A percentile compares a stretch with the other conserved stretches of the same genome.
phyloP scores from a whole-genome alignment of 2,329 filamentous ascomycete species.

The Akanthomyces muscarius region DNA sequence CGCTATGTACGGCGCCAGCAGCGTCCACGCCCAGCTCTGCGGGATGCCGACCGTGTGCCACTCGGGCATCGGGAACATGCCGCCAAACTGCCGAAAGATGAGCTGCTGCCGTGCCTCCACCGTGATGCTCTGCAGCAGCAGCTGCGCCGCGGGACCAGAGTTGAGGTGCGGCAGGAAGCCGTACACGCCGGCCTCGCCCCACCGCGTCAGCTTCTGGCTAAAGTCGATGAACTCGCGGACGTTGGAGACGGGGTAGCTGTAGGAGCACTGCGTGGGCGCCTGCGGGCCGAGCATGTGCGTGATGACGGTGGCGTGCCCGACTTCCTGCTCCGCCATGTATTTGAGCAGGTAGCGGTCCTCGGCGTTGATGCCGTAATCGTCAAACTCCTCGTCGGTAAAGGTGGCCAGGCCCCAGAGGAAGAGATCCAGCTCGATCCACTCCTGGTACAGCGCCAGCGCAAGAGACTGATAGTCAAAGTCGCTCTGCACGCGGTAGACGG shows the following conservation, averaged over 20 bases:
- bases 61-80: constrained; percentile 75
- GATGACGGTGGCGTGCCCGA: constrained; percentile 72
- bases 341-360: constrained; percentile 68
- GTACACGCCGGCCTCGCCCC: constrained; percentile 59
- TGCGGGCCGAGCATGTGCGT: constrained; percentile 70
- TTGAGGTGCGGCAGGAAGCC: constrained; percentile 77
- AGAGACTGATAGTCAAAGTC: constrained; percentile 83
- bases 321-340: constrained; percentile 74
- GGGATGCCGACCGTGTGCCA: constrained; percentile 79
- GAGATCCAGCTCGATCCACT: constrained; percentile 80
- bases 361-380: constrained; percentile 60
- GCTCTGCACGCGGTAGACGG: constrained; percentile 71
- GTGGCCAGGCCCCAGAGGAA: constrained; percentile 72
- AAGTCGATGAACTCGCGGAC: constrained; percentile 79
- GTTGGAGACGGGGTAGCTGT: constrained; percentile 74
- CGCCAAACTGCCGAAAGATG: constrained; percentile 78
- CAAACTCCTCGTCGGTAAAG: constrained; percentile 67
- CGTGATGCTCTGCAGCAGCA: constrained; percentile 72
- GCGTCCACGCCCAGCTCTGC: constrained; percentile 80
- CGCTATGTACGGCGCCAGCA: constrained; percentile 76
- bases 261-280: constrained; percentile 71
- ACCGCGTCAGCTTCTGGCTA: constrained; percentile 78
- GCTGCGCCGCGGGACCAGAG: constrained; percentile 66
- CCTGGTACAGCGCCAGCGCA: constrained; percentile 70
- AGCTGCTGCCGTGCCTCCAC: constrained; percentile 79